These are phyloP conservation scores for Fusarium circinatum DNA, from an alignment of 2,329 filamentous ascomycete genomes.

Conservation along the genomic window DNA sequence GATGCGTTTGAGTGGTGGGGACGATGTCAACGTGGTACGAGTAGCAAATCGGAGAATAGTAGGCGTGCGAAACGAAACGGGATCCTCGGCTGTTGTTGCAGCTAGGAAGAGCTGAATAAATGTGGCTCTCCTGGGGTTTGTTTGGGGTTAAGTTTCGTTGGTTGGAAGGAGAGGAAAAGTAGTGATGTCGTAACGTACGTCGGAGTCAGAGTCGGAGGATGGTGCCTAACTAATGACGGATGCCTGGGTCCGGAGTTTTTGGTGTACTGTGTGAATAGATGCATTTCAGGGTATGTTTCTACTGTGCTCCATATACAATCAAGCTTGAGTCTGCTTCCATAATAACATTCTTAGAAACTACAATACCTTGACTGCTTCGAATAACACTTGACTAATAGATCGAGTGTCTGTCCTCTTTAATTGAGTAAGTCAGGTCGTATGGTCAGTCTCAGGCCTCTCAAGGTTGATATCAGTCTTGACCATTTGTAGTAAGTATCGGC, in stretches of 20 bases:
- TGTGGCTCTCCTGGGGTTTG: slow-evolving; percentile 7
- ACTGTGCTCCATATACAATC: slow-evolving; percentile 4
- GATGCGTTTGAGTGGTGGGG: slow-evolving; percentile 16
- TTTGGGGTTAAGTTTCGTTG: neutral
- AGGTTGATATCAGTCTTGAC: neutral
- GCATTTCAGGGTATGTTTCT: accelerated
- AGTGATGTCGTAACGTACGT: slow-evolving; percentile 20
- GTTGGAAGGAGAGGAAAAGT: neutral
- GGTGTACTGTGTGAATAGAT: slow-evolving; percentile 6
- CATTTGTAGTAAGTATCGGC: neutral
- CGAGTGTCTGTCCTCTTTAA: neutral
- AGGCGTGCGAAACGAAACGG: slow-evolving; percentile 1
- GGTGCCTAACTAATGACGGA: slow-evolving; percentile 28
- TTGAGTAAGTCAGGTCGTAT: neutral
- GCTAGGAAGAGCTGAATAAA: slow-evolving; percentile 7
- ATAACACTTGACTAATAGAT: neutral
- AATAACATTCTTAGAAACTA: too few species aligned
- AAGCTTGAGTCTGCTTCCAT: neutral
- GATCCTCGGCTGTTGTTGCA: neutral
- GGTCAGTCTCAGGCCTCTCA: neutral
- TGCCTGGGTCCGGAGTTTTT: slow-evolving; percentile 14
- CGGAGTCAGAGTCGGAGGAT: slow-evolving; percentile 14
- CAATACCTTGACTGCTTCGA: too few species aligned
- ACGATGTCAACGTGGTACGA: slow-evolving; percentile 10
- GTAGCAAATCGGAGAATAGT: slow-evolving; percentile 12